Evolutionary conservation across 495 filamentous ascomycete genomes (phyloP).

Genomic region (Cercophora sp.): DNA sequence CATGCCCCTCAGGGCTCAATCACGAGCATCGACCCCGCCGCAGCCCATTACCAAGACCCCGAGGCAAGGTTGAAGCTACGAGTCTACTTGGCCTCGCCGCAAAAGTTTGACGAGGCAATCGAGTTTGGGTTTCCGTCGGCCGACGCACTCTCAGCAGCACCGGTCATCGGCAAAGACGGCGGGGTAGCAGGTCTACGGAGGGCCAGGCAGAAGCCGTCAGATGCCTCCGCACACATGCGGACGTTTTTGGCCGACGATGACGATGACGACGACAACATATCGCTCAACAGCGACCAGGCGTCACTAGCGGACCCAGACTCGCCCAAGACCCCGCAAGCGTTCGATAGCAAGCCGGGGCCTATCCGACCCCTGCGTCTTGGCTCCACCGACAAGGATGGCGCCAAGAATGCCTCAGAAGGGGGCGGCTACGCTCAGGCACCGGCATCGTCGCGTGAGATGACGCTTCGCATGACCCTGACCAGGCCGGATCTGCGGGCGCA

Average conservation of each 20-base stretch:
- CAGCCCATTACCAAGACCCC: slow-evolving; percentile 84
- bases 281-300: slow-evolving; percentile 45
- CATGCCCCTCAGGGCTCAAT: slow-evolving; percentile 45
- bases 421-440: slow-evolving; percentile 49
- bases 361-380: slow-evolving; percentile 32
- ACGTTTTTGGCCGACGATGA: slow-evolving; percentile 50
- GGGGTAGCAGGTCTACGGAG: slow-evolving; percentile 18
- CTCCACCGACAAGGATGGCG: slow-evolving; percentile 13
- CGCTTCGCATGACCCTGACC: slow-evolving; percentile 89
- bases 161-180: slow-evolving; percentile 10
- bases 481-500: slow-evolving; percentile 75
- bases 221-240: slow-evolving; percentile 35
- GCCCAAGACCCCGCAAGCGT: slow-evolving; percentile 48
- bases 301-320: slow-evolving; percentile 52
- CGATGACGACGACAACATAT: slow-evolving; percentile 41
- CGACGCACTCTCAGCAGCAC: slow-evolving; percentile 29
- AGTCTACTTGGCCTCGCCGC: slow-evolving; percentile 83
- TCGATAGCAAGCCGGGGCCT: slow-evolving; percentile 29
- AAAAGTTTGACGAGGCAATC: slow-evolving; percentile 93
- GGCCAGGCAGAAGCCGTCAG: slow-evolving; percentile 26
- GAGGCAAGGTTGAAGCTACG: slow-evolving; percentile 83
- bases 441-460: slow-evolving; percentile 78
- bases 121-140: slow-evolving; percentile 86
- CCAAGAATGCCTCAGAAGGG: slow-evolving; percentile 30
- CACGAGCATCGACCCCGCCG: slow-evolving; percentile 63